Conservation (phyloP, 768 basidiomycete species). For the Tricholoma hemisulphureum region DNA sequence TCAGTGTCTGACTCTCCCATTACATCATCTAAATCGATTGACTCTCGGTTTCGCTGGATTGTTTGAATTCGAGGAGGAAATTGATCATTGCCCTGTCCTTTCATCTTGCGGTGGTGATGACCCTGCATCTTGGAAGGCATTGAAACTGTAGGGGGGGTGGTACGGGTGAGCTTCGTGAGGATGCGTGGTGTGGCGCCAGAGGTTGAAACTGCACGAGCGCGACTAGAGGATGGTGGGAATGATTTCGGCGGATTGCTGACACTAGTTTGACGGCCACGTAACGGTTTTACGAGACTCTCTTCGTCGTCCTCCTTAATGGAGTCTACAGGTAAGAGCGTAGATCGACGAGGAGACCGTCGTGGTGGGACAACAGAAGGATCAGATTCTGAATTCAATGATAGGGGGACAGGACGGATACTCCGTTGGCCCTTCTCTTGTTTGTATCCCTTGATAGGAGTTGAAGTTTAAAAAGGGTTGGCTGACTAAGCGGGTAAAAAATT, state of each 20-base stretch:
- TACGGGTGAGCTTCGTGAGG: slow-evolving; percentile 28
- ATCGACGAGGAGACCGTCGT: slow-evolving; percentile 35
- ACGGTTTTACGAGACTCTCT: slow-evolving; percentile 35
- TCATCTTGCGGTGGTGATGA: slow-evolving; percentile 14
- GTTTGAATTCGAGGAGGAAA: slow-evolving; percentile 52
- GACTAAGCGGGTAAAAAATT: slow-evolving; percentile 36
- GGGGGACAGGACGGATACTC: slow-evolving; percentile 34
- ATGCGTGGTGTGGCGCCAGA: slow-evolving; percentile 30
- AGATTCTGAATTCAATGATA: slow-evolving; percentile 34
- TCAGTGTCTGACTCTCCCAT: slow-evolving; percentile 73
- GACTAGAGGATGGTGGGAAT: slow-evolving; percentile 28
- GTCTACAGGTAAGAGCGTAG: slow-evolving; percentile 55
- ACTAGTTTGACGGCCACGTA: slow-evolving; percentile 47
- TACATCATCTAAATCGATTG: slow-evolving; percentile 71
- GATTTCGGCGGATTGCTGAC: slow-evolving; percentile 40
- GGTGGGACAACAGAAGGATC: slow-evolving; percentile 33
- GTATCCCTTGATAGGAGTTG: slow-evolving; percentile 49
- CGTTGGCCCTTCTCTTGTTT: slow-evolving; percentile 70
- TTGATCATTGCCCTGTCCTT: slow-evolving; percentile 29
- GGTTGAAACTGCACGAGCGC: slow-evolving; percentile 43
- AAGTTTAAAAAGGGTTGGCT: slow-evolving; percentile 23
- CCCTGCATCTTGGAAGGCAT: slow-evolving; percentile 31
- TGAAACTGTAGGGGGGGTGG: slow-evolving; percentile 29
- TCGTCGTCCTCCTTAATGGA: slow-evolving; percentile 71
- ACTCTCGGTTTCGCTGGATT: slow-evolving; percentile 59